A percentile compares a stretch with the other conserved stretches of the same genome.
These are phyloP conservation scores for Nepenthes gracilis DNA, from an alignment of 148 eudicot species.

Conservation along the genomic window DNA sequence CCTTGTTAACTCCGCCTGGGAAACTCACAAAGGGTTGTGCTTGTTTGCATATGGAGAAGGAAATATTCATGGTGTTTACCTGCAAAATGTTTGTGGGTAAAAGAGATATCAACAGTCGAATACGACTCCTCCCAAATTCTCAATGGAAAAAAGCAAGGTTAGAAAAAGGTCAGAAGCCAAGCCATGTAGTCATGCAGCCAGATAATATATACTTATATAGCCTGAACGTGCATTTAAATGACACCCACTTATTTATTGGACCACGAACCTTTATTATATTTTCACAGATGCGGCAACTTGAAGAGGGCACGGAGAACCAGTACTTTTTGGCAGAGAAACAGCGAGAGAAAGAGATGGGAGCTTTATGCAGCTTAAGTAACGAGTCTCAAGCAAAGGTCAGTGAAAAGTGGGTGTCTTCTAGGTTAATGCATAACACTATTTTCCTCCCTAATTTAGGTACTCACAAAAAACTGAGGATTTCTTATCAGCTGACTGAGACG, in stretches of 20 bases:
- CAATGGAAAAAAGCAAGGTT: too few species aligned
- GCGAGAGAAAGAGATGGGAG: too few species aligned
- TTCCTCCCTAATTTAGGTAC: too few species aligned
- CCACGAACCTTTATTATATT: not conserved
- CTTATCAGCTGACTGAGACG: too few species aligned
- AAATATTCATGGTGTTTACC: conserved; percentile 18
- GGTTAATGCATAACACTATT: too few species aligned
- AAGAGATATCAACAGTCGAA: not conserved
- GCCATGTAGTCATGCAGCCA: not conserved
- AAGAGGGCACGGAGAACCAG: too few species aligned
- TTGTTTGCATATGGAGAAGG: conserved; percentile 34
- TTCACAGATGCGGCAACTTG: not conserved
- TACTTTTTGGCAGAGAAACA: too few species aligned
- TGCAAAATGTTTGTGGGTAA: not conserved
- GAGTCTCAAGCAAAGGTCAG: conserved; percentile 3
- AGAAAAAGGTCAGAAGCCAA: too few species aligned
- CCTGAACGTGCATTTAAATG: not conserved
- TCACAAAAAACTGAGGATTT: too few species aligned
- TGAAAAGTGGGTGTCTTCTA: too few species aligned
- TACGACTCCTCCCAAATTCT: not conserved
- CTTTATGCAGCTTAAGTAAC: too few species aligned
- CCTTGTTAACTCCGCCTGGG: conserved; percentile 6
- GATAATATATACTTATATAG: not conserved
- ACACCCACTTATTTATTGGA: not conserved
- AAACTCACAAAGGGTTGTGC: conserved; percentile 25